Percentiles rank a stretch among this genome's conserved stretches.
Evolutionary conservation across 441 rosid genomes (phyloP).

Genomic region (Arabidopsis hybrid): DNA sequence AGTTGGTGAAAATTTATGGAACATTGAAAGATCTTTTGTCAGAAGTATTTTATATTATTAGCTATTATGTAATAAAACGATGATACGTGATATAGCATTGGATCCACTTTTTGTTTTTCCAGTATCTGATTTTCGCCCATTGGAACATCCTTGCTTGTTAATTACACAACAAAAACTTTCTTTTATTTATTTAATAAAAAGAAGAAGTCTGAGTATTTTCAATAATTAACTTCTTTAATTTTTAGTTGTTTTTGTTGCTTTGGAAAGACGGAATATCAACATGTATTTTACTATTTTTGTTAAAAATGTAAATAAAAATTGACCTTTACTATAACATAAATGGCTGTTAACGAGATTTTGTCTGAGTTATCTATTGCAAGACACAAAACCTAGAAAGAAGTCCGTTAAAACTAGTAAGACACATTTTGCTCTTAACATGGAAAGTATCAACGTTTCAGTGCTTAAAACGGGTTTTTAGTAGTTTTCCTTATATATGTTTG

Average conservation of each 20-base stretch:
- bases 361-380: neutral
- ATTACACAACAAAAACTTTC: constrained; percentile 18
- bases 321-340: neutral
- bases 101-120: neutral
- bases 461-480: too few relatives aligned
- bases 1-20: neutral
- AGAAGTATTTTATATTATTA: neutral
- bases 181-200: constrained; percentile 11
- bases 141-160: constrained; percentile 29
- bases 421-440: too few relatives aligned
- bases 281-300: neutral
- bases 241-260: constrained; percentile 26
- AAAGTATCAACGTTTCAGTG: too few relatives aligned
- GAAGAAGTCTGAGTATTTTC: neutral
- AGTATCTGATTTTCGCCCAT: constrained; percentile 12
- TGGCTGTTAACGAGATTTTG: neutral
- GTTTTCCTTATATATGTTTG: too few relatives aligned
- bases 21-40: neutral
- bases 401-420: too few relatives aligned
- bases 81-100: neutral
- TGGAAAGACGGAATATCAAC: constrained; percentile 14
- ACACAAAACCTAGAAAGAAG: neutral
- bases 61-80: neutral
- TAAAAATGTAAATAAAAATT: neutral
- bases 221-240: constrained; percentile 2